Evolutionary conservation across 1,284 basidiomycete genomes (phyloP), one percentile per base, ranked within the genome.

Genomic region (Leccinum angustisporum): DNA sequence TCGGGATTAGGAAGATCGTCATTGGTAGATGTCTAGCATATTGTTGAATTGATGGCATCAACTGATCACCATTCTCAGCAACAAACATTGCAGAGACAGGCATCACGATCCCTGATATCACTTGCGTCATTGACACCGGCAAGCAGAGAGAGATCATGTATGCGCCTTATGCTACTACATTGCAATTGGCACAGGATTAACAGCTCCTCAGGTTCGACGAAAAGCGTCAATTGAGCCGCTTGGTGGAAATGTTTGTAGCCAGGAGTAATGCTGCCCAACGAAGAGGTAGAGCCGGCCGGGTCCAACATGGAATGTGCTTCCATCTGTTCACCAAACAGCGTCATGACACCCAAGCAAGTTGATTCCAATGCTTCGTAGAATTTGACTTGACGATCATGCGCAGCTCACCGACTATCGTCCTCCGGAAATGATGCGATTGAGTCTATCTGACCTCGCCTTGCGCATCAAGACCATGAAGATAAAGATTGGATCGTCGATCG

Each of bases 381-480:
- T 21, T 34, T 60, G 36, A 14, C 52, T 31, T 57, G 50, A 64
- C 72, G 36, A 68, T 59, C 10, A 34, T 38, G 56, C 56, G 59
- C 62, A 96, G 93, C 85, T 99, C 79, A 88, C 91, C 2, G 93
- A 96, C 25, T 91, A 96, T 74, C 95, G 96, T 2, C 83, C 96
- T 52, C 97, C 97, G 0, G 97, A 99, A 76, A 99, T 99, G 86
- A 88, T 94, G 76, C 87, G 97, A 27, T 81, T 99, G 4, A 97
- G 96, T 65, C 80, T 99, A 31, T 96, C 97, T 61, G 95, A 98
- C 73, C 84, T 99, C 18, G 94, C 95, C 0, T 81, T 99, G 55
- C 90, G 95, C 56, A 98, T 97, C 78, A 99, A 99, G 79, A 97
- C 98, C 63, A 92, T 99, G 86, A 95, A 93, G 70, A 82, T 97